Evolutionary conservation across 192 early-diverging fungal genomes (phyloP), one percentile per base, ranked within the genome.

Genomic region (Tieghemiomyces parasiticus): DNA sequence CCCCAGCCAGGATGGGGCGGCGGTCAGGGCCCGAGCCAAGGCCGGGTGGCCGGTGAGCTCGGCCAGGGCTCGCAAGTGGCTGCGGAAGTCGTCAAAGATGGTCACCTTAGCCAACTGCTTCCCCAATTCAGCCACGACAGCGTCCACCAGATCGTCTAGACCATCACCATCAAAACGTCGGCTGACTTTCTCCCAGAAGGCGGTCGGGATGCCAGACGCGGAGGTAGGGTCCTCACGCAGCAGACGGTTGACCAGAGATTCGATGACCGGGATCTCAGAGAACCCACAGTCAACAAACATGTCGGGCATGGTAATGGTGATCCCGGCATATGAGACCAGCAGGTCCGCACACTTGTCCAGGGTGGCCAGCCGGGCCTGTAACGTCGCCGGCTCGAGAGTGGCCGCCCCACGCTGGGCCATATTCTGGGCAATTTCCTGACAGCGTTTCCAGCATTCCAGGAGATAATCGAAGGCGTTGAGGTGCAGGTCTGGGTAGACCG

Each of bases 261-360:
- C 3, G 25, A 47, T 22, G 19, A 26, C 0, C 55, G 44, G 19
- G 45, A 50, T n/a, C 3, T 33, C 28, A 3, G 45, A 59, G 29
- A 61, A 54, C 25, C 33, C 29, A n/a, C 26, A 26, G 2, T 56
- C 25, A 34, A 60, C 61, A 1, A 93, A 95, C 81, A 88, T 89
- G 26, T 89, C 91, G n/a, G 87, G 85, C 60, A 90, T 78, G 50
- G 87, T 90, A 34, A 96, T 61, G 44, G 88, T 73, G 31, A 94
- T 72, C 4, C 88, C 88, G 51, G 79, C 77, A 65, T 96, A 98
- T 48, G 85, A 91, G 1, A 95, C 74, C 22, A 95, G 61, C 50
- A 96, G 56, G 0, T 38, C 69, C 46, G 80, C 75, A 12, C 79
- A 69, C 19, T 69, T 63, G 35, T 80, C 71, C 60, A 98, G 51